Conservation (phyloP, 371 early-diverging fungal genomes). For the Chytridiales sp. region DNA sequence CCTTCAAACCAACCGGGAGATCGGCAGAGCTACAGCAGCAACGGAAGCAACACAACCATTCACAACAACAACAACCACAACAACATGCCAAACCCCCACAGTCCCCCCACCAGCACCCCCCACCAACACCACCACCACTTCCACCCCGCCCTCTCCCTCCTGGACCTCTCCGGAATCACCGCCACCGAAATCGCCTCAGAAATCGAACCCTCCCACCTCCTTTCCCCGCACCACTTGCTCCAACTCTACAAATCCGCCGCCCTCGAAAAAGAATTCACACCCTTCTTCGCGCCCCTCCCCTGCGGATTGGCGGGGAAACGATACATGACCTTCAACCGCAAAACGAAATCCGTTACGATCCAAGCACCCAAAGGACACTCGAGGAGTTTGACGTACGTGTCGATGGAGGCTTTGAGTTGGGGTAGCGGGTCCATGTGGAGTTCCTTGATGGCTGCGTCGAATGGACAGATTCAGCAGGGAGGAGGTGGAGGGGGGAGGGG, state of each 20-base stretch:
- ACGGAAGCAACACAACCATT: not conserved
- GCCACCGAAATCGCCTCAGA: constrained; percentile 19
- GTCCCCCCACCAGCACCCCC: not conserved
- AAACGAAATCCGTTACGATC: constrained; percentile 2
- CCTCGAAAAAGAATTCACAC: not conserved
- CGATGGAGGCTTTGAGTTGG: too few species aligned
- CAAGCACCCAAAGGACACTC: too few species aligned
- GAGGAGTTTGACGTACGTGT: too few species aligned
- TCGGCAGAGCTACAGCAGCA: not conserved
- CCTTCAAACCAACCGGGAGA: too few species aligned
- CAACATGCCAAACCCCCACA: not conserved
- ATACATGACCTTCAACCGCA: not conserved
- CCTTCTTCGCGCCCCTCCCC: constrained; percentile 17
- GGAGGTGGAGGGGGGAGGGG: constrained; percentile 8
- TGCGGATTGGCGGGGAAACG: constrained; percentile 14
- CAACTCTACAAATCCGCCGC: constrained; percentile 21
- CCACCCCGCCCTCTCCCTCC: constrained; percentile 1
- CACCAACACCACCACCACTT: not conserved
- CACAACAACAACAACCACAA: not conserved
- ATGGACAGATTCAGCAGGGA: not conserved
- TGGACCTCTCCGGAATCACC: constrained; percentile 19
- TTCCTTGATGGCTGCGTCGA: constrained; percentile 8
- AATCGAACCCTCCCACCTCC: constrained; percentile 20
- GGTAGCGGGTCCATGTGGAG: too few species aligned
- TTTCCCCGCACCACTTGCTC: constrained; percentile 13